A percentile compares a stretch with the other conserved stretches of the same genome.
phyloP scores from a whole-genome alignment of 208 protist species.

The Balamuthia mandrillaris region DNA sequence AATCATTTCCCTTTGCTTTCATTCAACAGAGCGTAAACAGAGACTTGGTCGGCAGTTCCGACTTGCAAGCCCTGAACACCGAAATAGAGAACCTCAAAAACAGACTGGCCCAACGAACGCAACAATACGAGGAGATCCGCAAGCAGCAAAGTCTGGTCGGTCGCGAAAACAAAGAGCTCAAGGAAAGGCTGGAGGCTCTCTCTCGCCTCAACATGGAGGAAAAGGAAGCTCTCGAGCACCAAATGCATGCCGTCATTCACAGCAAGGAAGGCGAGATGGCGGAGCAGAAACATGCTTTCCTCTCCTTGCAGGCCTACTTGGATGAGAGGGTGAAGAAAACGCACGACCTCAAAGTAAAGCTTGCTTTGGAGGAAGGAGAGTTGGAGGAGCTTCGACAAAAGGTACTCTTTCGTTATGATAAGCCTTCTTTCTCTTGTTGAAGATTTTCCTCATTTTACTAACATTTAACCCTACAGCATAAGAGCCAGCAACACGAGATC shows the following conservation, averaged over 20 bases:
- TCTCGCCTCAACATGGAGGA: constrained; percentile 26
- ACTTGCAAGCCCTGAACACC: neutral
- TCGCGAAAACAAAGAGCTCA: constrained; percentile 25
- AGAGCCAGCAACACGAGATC: too few species aligned
- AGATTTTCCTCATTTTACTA: too few species aligned
- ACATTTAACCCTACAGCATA: too few species aligned
- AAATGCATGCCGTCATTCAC: constrained; percentile 19
- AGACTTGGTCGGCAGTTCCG: constrained; percentile 4
- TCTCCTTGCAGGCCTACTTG: neutral
- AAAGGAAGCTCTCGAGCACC: neutral
- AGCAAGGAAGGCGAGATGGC: constrained; percentile 18
- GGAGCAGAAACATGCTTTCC: constrained; percentile 12
- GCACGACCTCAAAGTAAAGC: constrained; percentile 16
- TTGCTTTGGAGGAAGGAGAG: too few species aligned
- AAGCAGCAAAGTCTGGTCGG: constrained; percentile 18
- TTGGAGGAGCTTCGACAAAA: too few species aligned
- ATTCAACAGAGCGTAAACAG: neutral
- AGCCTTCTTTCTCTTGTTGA: too few species aligned
- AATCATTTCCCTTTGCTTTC: too few species aligned
- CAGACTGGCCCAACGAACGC: neutral
- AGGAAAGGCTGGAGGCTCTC: neutral
- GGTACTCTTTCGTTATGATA: too few species aligned
- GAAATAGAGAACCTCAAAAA: constrained; percentile 24
- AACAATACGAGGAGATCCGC: constrained; percentile 12
- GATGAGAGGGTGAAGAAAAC: neutral